Base-by-base conservation (phyloP, 352 stramenopile species). In the Globisporangium solare region DNA sequence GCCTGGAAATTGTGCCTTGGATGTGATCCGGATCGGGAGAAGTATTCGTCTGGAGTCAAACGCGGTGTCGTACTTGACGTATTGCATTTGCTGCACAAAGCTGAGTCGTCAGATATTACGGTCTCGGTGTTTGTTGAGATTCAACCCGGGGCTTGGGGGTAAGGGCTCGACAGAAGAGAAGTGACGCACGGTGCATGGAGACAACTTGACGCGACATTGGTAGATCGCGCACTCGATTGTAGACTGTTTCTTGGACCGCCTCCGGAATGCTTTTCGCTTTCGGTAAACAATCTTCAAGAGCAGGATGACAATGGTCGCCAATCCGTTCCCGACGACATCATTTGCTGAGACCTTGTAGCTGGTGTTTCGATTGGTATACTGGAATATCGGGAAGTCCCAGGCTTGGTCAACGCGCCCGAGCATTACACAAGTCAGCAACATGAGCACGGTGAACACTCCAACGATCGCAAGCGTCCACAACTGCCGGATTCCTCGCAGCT, bases 221-320 rank as follows among this genome's bases (percentile, higher is more conserved):
- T 49, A 57, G 20, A 70, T 67, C 4, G 64, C 66, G 50, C 58
- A 73, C 17, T 70, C 56, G 7, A 74, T 54, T 13, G 56, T 32
- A 15, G 24, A 59, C 17, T 27, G 24, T 27, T 45, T 56, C 3
- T 56, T 62, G 6, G 21, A 40, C 2, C 40, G 31, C 35, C 55
- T 56, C 46, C 32, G 43, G 32, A 70, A 55, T 20, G 45, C 18
- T 22, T 63, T 66, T 3, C 58, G 60, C n/a, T 63, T 64, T 51
- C 64, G 37, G 46, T 70, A 72, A 0, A 63, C 47, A 42, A 75
- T 65, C 40, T 70, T 75, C 17, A 52, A 35, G 20, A 75, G 47
- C 11, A 73, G 35, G 20, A 75, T 68, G 1, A 51, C 47, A 5
- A 73, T 51, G 41, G 61, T 65, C 14, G 63, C 20, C 18, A 73